Conservation (phyloP, 306 rosid genomes). For the Abrus pulchellus region DNA sequence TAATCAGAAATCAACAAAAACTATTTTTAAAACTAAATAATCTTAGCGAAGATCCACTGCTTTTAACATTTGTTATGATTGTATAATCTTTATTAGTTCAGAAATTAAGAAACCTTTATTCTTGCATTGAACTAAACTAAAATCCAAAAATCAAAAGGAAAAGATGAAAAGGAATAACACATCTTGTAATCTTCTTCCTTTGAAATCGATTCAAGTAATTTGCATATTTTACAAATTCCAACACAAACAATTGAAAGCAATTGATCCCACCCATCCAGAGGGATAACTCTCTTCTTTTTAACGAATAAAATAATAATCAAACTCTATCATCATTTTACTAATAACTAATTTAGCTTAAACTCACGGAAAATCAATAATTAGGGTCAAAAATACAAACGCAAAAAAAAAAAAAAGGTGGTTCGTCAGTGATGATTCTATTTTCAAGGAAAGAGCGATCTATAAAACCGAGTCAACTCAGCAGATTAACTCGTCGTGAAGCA, state of each 20-base stretch:
- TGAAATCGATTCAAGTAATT: constrained; percentile 30
- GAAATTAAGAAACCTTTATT: neutral
- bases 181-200: neutral
- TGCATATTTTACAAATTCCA: constrained; percentile 32
- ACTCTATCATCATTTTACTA: constrained; percentile 17
- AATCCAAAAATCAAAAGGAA: neutral
- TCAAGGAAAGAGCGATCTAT: neutral
- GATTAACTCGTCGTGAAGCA: constrained; percentile 68
- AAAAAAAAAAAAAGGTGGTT: neutral
- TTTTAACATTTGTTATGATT: too few relatives aligned
- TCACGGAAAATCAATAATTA: constrained; percentile 34
- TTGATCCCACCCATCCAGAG: neutral
- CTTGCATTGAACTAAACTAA: neutral
- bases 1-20: too few relatives aligned
- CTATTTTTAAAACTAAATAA: too few relatives aligned
- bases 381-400: neutral
- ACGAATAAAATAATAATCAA: constrained; percentile 31
- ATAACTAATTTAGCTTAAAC: neutral
- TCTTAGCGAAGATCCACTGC: too few relatives aligned
- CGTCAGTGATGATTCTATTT: constrained; percentile 31
- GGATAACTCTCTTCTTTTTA: neutral
- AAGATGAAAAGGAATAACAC: neutral
- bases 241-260: neutral
- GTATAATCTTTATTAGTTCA: too few relatives aligned
- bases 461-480: constrained; percentile 43